Conservation (phyloP, 164 flowering plant genomes). For the Nelumbo lutea region DNA sequence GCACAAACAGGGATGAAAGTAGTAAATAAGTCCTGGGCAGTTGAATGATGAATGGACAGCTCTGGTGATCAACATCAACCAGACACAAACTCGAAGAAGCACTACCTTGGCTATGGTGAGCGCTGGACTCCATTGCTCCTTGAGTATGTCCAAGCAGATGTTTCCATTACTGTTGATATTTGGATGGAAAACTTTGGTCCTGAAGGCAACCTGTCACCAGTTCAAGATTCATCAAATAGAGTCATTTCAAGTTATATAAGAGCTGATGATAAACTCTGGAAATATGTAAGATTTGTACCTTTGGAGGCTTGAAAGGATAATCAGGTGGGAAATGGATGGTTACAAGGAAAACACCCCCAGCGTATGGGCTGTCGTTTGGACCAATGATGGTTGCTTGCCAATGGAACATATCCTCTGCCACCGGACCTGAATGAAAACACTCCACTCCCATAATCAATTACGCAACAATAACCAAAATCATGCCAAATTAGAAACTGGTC, state of each 20-base stretch:
- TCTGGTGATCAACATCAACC: background rate
- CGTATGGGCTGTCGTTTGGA: constrained; percentile 67
- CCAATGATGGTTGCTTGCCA: constrained; percentile 85
- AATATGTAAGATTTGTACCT: constrained; percentile 26
- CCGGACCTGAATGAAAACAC: constrained; percentile 44
- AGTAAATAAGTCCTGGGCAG: background rate
- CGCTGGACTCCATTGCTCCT: constrained; percentile 72
- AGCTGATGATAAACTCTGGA: no score
- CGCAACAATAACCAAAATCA: no score
- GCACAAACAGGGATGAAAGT: background rate
- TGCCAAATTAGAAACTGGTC: no score
- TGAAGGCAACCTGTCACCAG: constrained; percentile 42
- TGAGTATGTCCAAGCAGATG: constrained; percentile 60
- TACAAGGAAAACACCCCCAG: constrained; percentile 67
- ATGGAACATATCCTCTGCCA: constrained; percentile 72
- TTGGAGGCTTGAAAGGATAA: constrained; percentile 78
- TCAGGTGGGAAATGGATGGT: constrained; percentile 68
- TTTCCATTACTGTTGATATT: constrained; percentile 62
- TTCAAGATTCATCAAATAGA: background rate
- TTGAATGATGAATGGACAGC: background rate
- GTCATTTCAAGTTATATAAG: no score
- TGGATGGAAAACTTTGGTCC: constrained; percentile 58
- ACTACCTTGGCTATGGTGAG: constrained; percentile 57
- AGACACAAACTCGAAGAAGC: background rate
- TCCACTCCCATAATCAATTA: no score